Conservation (phyloP, 129 eudicot species). For the Chrysanthemum lavandulifolium region DNA sequence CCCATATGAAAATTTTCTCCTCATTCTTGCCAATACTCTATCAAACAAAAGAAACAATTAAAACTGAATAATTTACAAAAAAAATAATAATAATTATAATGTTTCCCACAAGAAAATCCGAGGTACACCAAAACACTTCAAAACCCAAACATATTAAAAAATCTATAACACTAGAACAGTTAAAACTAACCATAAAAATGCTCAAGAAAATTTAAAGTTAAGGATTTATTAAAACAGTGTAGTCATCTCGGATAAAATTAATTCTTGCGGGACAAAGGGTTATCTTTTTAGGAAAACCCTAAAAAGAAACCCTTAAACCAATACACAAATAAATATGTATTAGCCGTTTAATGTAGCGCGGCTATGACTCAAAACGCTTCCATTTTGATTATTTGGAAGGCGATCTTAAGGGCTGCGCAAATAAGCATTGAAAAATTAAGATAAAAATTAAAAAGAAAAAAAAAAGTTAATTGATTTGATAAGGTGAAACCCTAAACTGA, state of each 20-base stretch:
- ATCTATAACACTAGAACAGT: conserved; percentile 7
- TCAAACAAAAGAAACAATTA: neutral
- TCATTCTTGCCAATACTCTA: conserved; percentile 32
- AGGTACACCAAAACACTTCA: conserved; percentile 18
- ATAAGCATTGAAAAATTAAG: neutral
- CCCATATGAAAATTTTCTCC: conserved; percentile 22
- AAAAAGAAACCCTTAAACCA: conserved; percentile 31
- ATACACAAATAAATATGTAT: conserved; percentile 18
- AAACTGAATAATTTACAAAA: too few relatives aligned
- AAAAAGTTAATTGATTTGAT: neutral
- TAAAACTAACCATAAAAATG: neutral
- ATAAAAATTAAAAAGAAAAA: neutral
- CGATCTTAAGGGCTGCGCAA: conserved; percentile 97
- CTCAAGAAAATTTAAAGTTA: neutral
- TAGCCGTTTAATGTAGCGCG: conserved; percentile 54
- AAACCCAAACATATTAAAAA: conserved; percentile 16
- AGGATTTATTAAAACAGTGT: neutral
- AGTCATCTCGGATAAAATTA: neutral
- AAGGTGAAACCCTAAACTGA: too few relatives aligned
- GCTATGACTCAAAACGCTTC: conserved; percentile 99
- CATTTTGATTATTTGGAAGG: conserved; percentile 66
- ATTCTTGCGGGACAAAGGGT: conserved; percentile 1
- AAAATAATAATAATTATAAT: neutral
- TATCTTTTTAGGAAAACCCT: conserved; percentile 72
- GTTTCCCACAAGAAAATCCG: conserved; percentile 23